Evolutionary conservation across 2,329 filamentous ascomycete species (phyloP).

Genomic region (Botrytis elliptica): DNA sequence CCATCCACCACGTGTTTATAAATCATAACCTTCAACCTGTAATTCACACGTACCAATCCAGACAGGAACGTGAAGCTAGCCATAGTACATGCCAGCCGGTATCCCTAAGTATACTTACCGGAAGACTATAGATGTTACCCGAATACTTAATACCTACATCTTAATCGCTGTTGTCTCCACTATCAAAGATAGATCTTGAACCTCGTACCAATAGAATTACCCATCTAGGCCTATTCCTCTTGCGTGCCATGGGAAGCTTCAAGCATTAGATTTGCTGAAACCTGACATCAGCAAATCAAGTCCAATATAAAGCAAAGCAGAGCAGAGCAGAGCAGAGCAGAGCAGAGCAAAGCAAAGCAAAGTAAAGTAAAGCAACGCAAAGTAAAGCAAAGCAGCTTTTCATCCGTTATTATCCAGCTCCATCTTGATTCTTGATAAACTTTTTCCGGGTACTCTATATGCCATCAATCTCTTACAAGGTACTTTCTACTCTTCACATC

Average conservation of each 20-base stretch:
- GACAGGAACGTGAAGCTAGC: background rate
- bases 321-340: background rate
- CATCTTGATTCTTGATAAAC: background rate
- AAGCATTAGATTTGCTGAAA: background rate
- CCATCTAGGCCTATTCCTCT: background rate
- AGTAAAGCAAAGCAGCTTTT: background rate
- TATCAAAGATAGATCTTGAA: constrained; percentile 1
- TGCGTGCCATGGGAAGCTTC: background rate
- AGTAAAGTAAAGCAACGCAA: background rate
- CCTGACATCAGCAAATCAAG: constrained; percentile 1
- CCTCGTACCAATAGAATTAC: background rate
- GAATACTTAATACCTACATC: background rate
- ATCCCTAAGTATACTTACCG: background rate
- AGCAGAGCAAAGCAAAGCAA: background rate
- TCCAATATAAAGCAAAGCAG: background rate
- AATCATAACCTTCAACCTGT: background rate
- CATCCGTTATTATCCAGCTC: background rate
- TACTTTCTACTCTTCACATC: background rate
- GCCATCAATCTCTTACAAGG: background rate
- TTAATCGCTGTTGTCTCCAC: background rate
- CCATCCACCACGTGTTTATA: background rate
- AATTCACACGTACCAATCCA: background rate
- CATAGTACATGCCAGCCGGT: background rate
- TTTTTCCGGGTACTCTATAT: background rate
- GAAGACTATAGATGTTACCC: constrained; percentile 12